Evolutionary conservation across 148 eudicot species (phyloP), one percentile per base, ranked within the genome.

Genomic region (Bassia scoparia): DNA sequence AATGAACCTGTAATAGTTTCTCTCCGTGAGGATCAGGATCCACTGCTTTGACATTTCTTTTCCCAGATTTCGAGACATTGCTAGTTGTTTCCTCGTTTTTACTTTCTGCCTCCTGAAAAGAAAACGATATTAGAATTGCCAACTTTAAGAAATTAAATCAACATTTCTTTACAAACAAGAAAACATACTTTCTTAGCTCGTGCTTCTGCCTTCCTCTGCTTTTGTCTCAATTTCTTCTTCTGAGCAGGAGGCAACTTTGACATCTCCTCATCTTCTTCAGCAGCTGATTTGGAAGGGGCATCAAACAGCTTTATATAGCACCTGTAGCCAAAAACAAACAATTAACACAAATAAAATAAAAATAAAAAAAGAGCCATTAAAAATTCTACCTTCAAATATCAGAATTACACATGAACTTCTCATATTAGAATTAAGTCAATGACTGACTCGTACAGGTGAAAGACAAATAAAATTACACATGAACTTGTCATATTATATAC

Each of bases 171-270:
- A 60, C 27, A 26, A 74, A 76, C 31, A 41, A 73, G n/a, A 44
- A 15, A 26, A 15, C 35, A 34, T 86, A 91, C 99, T 84, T 95
- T 95, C 85, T 95, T 95, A 43, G 99, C 97, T 72, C 96, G 85
- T 61, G 97, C 97, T 78, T 91, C 98, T 53, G 99, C 97, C 78
- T 95, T 95, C 74, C 90, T 88, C 85, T 89, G 99, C 81, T 88
- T 95, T 87, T 95, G 99, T 72, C 87, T 89, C 87, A 95, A 23
- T 81, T 95, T 95, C 94, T 95, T 92, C 81, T 89, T 91, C 79
- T 95, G 99, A 62, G 96, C 72, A 81, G 97, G 83, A 74, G 87
- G 87, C 83, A 95, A 74, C 76, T 86, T 95, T 16, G 96, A 84
- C 87, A 89, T 86, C 73, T 95, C 96, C 74, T 92, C 97, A 62